These are phyloP conservation scores for Akanthomyces lecanii DNA, from an alignment of 2,329 filamentous ascomycete genomes.

Conservation along the genomic window DNA sequence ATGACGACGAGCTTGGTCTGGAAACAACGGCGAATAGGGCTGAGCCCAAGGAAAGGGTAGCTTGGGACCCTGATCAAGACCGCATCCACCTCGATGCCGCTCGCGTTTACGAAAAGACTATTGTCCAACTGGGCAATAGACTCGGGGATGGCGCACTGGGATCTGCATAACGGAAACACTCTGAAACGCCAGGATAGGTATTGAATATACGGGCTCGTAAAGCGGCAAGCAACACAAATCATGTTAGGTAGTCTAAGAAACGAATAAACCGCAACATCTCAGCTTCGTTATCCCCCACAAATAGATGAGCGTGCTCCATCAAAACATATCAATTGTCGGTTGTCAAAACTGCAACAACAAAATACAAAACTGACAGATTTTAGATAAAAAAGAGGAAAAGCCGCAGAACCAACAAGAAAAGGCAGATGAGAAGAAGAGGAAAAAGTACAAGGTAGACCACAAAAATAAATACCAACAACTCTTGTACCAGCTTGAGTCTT, in stretches of 20 bases:
- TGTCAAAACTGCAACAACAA: conserved; percentile 10
- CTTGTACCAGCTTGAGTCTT: conserved; percentile 15
- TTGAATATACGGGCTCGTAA: neutral
- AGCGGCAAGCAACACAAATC: neutral
- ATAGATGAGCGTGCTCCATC: conserved; percentile 7
- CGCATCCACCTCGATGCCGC: conserved; percentile 66
- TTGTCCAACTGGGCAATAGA: conserved; percentile 67
- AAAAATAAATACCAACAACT: conserved; percentile 18
- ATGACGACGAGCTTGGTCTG: conserved; percentile 33
- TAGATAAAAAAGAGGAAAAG: conserved; percentile 6
- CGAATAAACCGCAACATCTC: conserved; percentile 2
- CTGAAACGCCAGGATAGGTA: neutral
- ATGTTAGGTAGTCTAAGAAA: conserved; percentile 5
- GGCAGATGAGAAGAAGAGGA: conserved; percentile 11
- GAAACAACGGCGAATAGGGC: conserved; percentile 1
- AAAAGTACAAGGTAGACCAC: conserved; percentile 21
- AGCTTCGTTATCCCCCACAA: conserved; percentile 1
- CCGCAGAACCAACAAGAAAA: conserved; percentile 4
- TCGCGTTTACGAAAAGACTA: conserved; percentile 73
- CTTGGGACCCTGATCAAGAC: conserved; percentile 42
- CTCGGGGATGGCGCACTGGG: conserved; percentile 43
- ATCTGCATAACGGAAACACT: neutral
- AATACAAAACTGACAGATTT: conserved; percentile 1
- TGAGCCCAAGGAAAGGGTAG: conserved; percentile 28
- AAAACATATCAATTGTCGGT: conserved; percentile 14